Base-by-base conservation (phyloP, 2,329 filamentous ascomycete genomes). In the Calonectria naviculata region DNA sequence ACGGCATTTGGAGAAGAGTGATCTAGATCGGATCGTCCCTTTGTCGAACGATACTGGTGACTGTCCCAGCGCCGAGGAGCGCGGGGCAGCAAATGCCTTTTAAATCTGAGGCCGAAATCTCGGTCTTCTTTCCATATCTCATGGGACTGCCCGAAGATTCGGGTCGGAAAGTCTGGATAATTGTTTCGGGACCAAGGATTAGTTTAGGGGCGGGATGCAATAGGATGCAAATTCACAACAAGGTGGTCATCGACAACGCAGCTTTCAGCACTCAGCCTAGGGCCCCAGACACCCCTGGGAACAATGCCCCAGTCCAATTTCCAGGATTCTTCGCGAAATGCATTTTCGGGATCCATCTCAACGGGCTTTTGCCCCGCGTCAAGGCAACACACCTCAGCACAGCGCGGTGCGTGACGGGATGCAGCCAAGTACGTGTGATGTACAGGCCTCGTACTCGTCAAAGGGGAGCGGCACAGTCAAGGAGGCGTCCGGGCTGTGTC, bases 11-110 rank as follows among this genome's bases (percentile, higher is more conserved):
- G 34, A 60, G 49, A 70, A 58, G 28, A 29, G 46, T 21, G 61
- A 69, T 69, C 67, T 61, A 56, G 62, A 70, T 70, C 62, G 54
- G 36, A 65, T 54, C 54, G 62, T 62, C 52, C 28, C 44, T 61
- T 5, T 46, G 58, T 56, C 58, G 58, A 68, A 68, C 26, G 49
- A 65, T 65, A 47, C 56, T 13, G 19, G 29, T n/a, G 15, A 31
- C 31, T 54, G 28, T 56, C 38, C 24, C 47, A 56, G 44, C 36
- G 28, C 21, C 4, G 19, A 42, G 47, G 60, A 41, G 36, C 28
- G 44, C 29, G 52, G 36, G 19, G 34, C 10, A 41, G 34, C 15
- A 31, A 64, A 64, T 17, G 44, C 34, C 24, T 56, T 24, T 38
- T 17, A 9, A 26, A 26, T 36, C 34, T 8, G 21, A 29, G 31